Percentiles rank a stretch among this genome's conserved stretches.
These are phyloP conservation scores for Ambrosia artemisiifolia DNA, from an alignment of 129 eudicot genomes.

Conservation along the genomic window DNA sequence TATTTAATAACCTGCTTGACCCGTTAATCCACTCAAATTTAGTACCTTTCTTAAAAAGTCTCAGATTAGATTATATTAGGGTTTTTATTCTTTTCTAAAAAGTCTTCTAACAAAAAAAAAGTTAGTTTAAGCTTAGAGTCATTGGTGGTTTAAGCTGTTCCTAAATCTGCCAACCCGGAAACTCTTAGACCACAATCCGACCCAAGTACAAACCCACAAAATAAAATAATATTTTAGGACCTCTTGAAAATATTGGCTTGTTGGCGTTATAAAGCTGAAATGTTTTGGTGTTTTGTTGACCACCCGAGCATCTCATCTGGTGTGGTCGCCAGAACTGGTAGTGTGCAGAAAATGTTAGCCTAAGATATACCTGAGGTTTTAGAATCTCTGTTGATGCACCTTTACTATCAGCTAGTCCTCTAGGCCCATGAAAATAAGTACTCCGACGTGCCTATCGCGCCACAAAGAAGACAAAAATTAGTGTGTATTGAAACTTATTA, in stretches of 20 bases:
- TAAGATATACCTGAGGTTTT: constrained; percentile 53
- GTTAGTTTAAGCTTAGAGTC: too few relatives aligned
- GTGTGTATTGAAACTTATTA: background rate
- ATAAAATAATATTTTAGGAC: too few relatives aligned
- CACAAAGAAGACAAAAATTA: background rate
- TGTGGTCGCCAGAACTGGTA: constrained; percentile 42
- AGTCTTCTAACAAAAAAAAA: too few relatives aligned
- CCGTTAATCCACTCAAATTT: too few relatives aligned
- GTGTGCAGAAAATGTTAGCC: constrained; percentile 37
- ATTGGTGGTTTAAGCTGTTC: too few relatives aligned
- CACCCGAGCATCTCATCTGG: constrained; percentile 46
- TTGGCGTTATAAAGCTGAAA: constrained; percentile 29
- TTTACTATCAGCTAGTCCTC: constrained; percentile 12
- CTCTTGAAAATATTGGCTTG: background rate
- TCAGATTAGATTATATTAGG: too few relatives aligned
- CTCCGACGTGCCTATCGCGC: constrained; percentile 21
- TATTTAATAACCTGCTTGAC: too few relatives aligned
- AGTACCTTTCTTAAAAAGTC: too few relatives aligned
- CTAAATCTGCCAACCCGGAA: too few relatives aligned
- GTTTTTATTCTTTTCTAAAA: too few relatives aligned
- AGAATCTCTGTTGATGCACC: constrained; percentile 57
- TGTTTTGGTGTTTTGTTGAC: constrained; percentile 46
- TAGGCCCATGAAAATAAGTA: constrained; percentile 22
- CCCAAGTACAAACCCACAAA: too few relatives aligned
- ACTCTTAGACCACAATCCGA: too few relatives aligned